Conservation (phyloP, 176 grass and related monocot genomes). For the Triticum timopheevii region DNA sequence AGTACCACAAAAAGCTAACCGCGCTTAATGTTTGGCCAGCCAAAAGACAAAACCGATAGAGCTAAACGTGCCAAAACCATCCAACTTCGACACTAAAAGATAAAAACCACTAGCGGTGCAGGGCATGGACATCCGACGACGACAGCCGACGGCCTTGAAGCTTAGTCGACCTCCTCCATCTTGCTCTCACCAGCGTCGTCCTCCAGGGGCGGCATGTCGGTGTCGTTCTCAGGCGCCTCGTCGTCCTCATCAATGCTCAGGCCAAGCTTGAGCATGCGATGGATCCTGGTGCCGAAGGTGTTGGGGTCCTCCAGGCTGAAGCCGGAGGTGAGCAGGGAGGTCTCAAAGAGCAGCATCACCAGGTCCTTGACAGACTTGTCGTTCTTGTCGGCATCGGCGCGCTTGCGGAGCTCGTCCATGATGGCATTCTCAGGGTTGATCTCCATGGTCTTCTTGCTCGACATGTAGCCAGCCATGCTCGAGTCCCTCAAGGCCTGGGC, state of each 20-base stretch:
- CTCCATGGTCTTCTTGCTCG: conserved; percentile 87
- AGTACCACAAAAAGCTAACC: conserved; percentile 2
- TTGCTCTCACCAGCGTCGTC: conserved; percentile 90
- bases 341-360: conserved; percentile 78
- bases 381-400: conserved; percentile 75
- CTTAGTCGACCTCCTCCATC: conserved; percentile 98
- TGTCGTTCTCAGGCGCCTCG: conserved; percentile 43
- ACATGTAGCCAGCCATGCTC: conserved; percentile 88
- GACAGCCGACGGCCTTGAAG: neutral
- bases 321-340: conserved; percentile 77
- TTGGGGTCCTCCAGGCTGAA: conserved; percentile 92
- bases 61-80: conserved; percentile 25
- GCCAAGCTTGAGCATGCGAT: conserved; percentile 94
- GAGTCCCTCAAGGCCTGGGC: conserved; percentile 83
- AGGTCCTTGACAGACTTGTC: conserved; percentile 94
- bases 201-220: conserved; percentile 82
- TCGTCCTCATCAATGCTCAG: conserved; percentile 85
- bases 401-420: conserved; percentile 84
- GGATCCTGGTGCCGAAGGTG: conserved; percentile 80
- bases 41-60: conserved; percentile 15
- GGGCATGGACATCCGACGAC: neutral
- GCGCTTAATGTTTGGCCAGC: neutral
- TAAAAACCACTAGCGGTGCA: conserved; percentile 4
- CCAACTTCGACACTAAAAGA: neutral
- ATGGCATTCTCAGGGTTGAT: conserved; percentile 93